These are phyloP conservation scores for Globisporangium perplexum DNA, from an alignment of 352 stramenopile species.

Conservation along the genomic window DNA sequence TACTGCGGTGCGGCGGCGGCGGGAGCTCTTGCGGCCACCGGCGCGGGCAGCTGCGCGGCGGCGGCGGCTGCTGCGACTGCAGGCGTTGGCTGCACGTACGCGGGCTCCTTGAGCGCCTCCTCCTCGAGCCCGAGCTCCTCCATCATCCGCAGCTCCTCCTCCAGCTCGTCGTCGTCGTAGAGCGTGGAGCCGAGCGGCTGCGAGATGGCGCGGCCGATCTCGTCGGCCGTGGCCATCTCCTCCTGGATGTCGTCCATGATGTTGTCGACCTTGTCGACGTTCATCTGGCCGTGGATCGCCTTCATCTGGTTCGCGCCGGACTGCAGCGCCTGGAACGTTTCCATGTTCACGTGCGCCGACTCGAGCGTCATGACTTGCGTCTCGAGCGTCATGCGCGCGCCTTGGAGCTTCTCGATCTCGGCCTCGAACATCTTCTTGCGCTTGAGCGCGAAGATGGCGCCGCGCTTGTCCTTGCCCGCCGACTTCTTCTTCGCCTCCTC, in stretches of 20 bases:
- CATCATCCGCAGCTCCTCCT: slow-evolving; percentile 92
- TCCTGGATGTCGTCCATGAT: slow-evolving; percentile 98
- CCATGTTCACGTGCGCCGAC: slow-evolving; percentile 93
- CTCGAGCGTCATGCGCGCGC: slow-evolving; percentile 96
- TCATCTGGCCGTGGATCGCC: slow-evolving; percentile 93
- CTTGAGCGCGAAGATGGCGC: slow-evolving; percentile 97
- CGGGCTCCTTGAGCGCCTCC: slow-evolving; percentile 52
- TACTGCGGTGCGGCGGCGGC: slow-evolving; percentile 37
- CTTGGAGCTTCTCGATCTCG: slow-evolving; percentile 97
- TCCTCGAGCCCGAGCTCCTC: slow-evolving; percentile 91
- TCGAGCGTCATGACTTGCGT: slow-evolving; percentile 90
- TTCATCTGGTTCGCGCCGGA: slow-evolving; percentile 93
- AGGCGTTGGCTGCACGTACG: slow-evolving; percentile 17
- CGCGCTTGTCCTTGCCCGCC: slow-evolving; percentile 95
- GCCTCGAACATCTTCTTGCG: slow-evolving; percentile 98
- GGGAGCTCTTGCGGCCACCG: slow-evolving; percentile 8
- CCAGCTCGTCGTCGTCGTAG: slow-evolving; percentile 92
- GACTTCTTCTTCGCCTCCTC: slow-evolving; percentile 96
- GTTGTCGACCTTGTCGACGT: slow-evolving; percentile 96
- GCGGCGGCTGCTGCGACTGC: slow-evolving; percentile 13
- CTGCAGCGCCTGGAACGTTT: slow-evolving; percentile 95
- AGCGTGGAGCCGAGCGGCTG: slow-evolving; percentile 92
- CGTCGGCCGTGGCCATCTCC: slow-evolving; percentile 94
- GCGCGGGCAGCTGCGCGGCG: slow-evolving; percentile 10
- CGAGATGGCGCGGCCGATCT: slow-evolving; percentile 93